Evolutionary conservation across 2,329 filamentous ascomycete species (phyloP).

Genomic region (Verticillium nubilum): DNA sequence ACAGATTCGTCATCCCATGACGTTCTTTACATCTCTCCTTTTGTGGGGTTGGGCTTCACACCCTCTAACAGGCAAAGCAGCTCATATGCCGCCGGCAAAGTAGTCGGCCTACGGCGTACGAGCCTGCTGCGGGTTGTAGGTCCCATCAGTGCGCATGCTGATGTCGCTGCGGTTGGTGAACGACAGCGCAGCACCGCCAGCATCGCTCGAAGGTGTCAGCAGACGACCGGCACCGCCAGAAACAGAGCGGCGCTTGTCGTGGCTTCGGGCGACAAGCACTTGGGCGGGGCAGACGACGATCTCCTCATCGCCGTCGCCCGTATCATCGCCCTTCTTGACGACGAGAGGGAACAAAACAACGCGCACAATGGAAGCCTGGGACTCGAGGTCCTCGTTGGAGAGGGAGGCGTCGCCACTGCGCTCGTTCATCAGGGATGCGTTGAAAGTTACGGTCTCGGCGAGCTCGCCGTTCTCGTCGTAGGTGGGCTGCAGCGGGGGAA

Average conservation of each 20-base stretch:
- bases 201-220: constrained; percentile 45
- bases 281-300: constrained; percentile 94
- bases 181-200: constrained; percentile 36
- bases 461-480: constrained; percentile 93
- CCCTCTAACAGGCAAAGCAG: not conserved
- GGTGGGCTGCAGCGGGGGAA: constrained; percentile 88
- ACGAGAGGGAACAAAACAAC: constrained; percentile 94
- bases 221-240: constrained; percentile 22
- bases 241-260: constrained; percentile 25
- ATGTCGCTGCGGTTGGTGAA: constrained; percentile 26
- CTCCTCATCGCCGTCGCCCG: constrained; percentile 83
- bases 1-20: not conserved
- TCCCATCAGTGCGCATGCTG: constrained; percentile 22
- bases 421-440: constrained; percentile 91
- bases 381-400: constrained; percentile 75
- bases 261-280: constrained; percentile 67
- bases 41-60: not conserved
- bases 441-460: constrained; percentile 82
- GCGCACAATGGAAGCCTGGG: constrained; percentile 71
- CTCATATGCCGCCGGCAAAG: constrained; percentile 24
- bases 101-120: constrained; percentile 21
- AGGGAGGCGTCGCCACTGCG: constrained; percentile 58
- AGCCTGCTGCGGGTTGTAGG: constrained; percentile 3
- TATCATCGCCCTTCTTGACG: constrained; percentile 90
- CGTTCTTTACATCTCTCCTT: not conserved